Percentiles rank a stretch among this genome's conserved stretches.
phyloP scores from a whole-genome alignment of 164 flowering plant genomes.

The Umbellularia californica region DNA sequence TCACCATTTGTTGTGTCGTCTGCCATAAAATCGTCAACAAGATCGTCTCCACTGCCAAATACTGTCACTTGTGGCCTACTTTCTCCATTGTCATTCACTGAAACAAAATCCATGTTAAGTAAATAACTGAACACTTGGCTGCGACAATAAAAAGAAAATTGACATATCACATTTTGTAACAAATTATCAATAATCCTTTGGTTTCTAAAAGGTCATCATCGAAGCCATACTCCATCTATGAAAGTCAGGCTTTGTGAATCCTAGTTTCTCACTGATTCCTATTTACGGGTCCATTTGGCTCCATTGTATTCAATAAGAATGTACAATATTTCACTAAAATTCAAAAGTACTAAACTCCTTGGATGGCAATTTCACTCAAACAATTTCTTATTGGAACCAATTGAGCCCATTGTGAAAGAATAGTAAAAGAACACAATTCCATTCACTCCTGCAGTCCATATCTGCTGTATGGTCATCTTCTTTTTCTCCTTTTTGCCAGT shows the following conservation, averaged over 20 bases:
- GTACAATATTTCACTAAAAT: neutral
- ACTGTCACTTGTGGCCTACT: conserved; percentile 45
- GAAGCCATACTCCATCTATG: neutral
- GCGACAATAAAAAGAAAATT: neutral
- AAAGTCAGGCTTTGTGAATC: neutral
- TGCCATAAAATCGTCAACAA: conserved; percentile 66
- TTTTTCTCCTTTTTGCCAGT: no score
- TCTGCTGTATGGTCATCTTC: no score
- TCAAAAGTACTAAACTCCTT: neutral
- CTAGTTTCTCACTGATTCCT: neutral
- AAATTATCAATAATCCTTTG: neutral
- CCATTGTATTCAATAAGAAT: neutral
- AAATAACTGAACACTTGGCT: neutral
- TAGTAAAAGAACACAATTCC: no score
- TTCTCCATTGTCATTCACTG: conserved; percentile 30
- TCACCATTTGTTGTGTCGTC: conserved; percentile 20
- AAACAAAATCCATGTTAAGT: neutral
- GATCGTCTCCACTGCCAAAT: conserved; percentile 74
- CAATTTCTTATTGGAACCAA: no score
- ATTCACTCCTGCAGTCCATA: no score
- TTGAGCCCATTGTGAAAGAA: no score
- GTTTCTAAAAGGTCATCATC: neutral
- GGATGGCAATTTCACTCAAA: no score
- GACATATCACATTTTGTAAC: neutral
- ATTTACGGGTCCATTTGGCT: neutral